These are phyloP conservation scores for Boletus tylopilopsis DNA, from an alignment of 768 basidiomycete genomes.

Conservation along the genomic window DNA sequence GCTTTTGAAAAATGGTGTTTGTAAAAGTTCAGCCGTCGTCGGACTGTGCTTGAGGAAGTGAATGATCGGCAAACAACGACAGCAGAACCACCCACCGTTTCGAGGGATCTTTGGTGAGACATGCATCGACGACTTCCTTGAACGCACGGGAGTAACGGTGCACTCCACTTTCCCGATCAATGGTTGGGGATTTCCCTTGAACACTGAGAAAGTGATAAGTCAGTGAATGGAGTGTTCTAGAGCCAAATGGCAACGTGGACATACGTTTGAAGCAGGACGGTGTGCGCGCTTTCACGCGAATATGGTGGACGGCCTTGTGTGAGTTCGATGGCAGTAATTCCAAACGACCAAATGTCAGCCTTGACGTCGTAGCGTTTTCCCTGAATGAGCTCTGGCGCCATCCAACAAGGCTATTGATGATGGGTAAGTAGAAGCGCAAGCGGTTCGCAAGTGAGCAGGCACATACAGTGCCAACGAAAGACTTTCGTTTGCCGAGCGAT, in stretches of 20 bases:
- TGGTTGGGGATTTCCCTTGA: conserved; percentile 70
- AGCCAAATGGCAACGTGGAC: conserved; percentile 15
- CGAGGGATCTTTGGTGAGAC: conserved; percentile 81
- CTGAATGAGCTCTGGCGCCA: conserved; percentile 92
- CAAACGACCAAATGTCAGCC: conserved; percentile 96
- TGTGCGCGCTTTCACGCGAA: conserved; percentile 68
- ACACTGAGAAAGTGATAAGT: conserved; percentile 41
- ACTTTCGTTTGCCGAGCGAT: conserved; percentile 73
- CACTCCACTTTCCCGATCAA: conserved; percentile 68
- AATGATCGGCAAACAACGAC: neutral
- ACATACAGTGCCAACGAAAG: conserved; percentile 87
- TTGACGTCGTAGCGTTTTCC: conserved; percentile 80
- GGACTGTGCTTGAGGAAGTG: conserved; percentile 46
- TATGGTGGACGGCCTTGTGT: conserved; percentile 85
- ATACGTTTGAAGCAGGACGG: conserved; percentile 73
- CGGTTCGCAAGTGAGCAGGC: neutral
- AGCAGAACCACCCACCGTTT: conserved; percentile 46
- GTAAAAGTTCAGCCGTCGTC: conserved; percentile 71
- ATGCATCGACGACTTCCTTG: conserved; percentile 78
- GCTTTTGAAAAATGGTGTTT: conserved; percentile 72
- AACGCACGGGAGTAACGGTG: conserved; percentile 78
- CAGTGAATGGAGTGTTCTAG: neutral
- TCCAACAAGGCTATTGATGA: conserved; percentile 76
- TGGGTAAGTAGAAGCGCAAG: neutral
- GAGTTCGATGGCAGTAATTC: conserved; percentile 91